Conservation (phyloP, 1,284 basidiomycete genomes). For the Quambalaria eucalypti region DNA sequence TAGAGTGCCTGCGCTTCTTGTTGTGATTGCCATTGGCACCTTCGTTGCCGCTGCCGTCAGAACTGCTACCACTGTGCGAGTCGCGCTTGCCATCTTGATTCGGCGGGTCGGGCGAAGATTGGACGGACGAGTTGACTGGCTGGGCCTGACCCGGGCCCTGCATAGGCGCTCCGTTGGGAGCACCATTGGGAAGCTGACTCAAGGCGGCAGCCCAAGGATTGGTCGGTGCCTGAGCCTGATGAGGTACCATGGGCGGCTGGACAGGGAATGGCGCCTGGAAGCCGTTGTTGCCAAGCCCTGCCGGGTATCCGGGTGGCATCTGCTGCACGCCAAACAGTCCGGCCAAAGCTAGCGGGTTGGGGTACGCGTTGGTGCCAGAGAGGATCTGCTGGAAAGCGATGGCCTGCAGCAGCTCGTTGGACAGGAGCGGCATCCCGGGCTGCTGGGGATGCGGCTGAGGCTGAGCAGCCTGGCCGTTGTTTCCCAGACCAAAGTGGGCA, state of each 20-base stretch:
- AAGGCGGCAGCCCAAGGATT: no score
- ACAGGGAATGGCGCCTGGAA: not conserved
- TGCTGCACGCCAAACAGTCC: not conserved
- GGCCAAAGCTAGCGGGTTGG: slow-evolving; percentile 29
- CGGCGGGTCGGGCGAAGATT: no score
- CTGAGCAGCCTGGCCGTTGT: not conserved
- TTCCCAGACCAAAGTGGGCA: not conserved
- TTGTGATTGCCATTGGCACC: not conserved
- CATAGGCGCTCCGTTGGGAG: not conserved
- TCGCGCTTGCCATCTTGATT: not conserved
- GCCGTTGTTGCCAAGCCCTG: not conserved
- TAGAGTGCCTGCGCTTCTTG: not conserved
- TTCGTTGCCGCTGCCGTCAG: not conserved
- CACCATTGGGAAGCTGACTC: not conserved
- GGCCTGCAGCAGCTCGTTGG: slow-evolving; percentile 32
- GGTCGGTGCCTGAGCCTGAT: no score
- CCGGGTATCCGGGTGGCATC: not conserved
- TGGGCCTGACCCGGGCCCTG: not conserved
- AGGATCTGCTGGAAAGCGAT: slow-evolving; percentile 44
- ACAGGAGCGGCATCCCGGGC: not conserved
- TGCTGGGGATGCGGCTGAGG: not conserved
- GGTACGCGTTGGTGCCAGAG: slow-evolving; percentile 4
- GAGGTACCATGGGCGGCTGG: not conserved
- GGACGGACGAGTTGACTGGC: no score
- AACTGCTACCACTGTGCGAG: not conserved